Base-by-base conservation (phyloP, 768 basidiomycete genomes). In the Trametes sanguinea region DNA sequence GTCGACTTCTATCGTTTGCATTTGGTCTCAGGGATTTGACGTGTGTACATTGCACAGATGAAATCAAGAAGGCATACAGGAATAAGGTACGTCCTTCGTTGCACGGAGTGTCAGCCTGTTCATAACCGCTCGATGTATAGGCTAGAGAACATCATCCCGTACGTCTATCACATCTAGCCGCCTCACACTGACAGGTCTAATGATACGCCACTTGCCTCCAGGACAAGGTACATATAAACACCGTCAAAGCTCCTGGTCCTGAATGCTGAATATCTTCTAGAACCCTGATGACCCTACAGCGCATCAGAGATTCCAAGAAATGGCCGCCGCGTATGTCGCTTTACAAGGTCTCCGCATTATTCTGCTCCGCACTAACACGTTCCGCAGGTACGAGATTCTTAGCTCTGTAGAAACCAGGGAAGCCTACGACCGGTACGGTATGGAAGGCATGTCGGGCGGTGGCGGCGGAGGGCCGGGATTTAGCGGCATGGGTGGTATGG, bases 61-160 rank as follows among this genome's bases (percentile, higher is more conserved):
- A 98, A 65, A 93, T 98, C 69, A 95, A 95, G 76, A 92, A 91
- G 71, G 95, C 95, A 14, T 98, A 98, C 73, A 88, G 90, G 73
- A 90, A 85, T 78, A 95, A 95, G 86, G 94, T 92, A 57, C 54
- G 77, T 67, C 69, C 73, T 37, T 35, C 58, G 39, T 56, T 54
- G 65, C 58, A 53, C 48, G 61, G 27, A n/a, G 48, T 3, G 4
- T 58, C 33, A 33, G 4, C 65, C 57, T 40, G 55, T 46, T 63
- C 65, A 65, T 51, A 58, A 50, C 45, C 69, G 65, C 70, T 51
- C 64, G 54, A 22, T 43, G 54, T 62, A 35, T 62, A 94, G 90
- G 94, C 94, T 35, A 93, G 88, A 71, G 85, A 92, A 71, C 88
- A 92, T 65, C 93, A 95, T 73, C 94, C 94, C 46, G 92, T 94